These are phyloP conservation scores for Candida sphagnicola DNA, from an alignment of 805 yeast genomes.

Conservation along the genomic window DNA sequence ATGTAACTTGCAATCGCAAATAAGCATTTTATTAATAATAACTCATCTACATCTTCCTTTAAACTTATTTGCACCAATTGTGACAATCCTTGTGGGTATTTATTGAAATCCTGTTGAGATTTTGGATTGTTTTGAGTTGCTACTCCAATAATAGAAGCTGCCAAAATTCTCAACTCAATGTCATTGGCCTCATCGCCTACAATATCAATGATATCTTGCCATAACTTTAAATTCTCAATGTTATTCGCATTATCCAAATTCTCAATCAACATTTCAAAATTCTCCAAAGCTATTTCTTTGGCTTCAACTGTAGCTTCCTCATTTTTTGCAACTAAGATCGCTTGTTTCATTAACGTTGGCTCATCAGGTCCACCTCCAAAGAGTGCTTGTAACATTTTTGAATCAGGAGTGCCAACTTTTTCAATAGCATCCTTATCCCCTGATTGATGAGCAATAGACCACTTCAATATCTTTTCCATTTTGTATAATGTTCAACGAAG, in stretches of 20 bases:
- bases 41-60: constrained; percentile 15
- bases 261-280: constrained; percentile 90
- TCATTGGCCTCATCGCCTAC: constrained; percentile 36
- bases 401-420: constrained; percentile 69
- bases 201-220: constrained; percentile 66
- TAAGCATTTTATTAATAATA: constrained; percentile 57
- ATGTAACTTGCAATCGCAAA: constrained; percentile 74
- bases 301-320: constrained; percentile 59
- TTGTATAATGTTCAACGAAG: neutral
- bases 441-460: constrained; percentile 82
- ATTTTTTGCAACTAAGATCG: constrained; percentile 55
- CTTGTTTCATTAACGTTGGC: constrained; percentile 79
- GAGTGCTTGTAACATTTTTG: constrained; percentile 71
- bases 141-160: constrained; percentile 77
- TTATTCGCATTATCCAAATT: constrained; percentile 93
- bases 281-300: constrained; percentile 76
- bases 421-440: constrained; percentile 66
- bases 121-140: constrained; percentile 89
- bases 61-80: constrained; percentile 42
- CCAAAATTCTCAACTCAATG: constrained; percentile 45
- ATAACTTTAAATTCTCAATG: constrained; percentile 74
- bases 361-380: constrained; percentile 80
- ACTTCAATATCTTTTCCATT: constrained; percentile 88
- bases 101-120: constrained; percentile 64
- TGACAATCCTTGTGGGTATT: constrained; percentile 45